A percentile compares a stretch with the other conserved stretches of the same genome.
Evolutionary conservation across 129 eudicot species (phyloP).

Genomic region (Deinandra increscens): DNA sequence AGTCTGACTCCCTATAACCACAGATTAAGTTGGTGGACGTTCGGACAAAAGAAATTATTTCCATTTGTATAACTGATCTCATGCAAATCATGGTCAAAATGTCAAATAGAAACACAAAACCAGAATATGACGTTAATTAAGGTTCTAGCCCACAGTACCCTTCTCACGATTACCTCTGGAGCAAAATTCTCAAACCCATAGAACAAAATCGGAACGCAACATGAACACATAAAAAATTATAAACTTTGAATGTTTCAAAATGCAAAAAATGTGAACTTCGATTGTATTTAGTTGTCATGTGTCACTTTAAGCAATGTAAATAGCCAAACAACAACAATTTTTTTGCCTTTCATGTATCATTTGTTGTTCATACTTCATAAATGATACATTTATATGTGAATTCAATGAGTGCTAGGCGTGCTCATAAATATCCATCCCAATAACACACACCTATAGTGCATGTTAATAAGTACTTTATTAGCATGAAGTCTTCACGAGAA

Average conservation of each 20-base stretch:
- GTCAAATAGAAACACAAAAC: background rate
- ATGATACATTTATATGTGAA: background rate
- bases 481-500: constrained; percentile 5
- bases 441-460: background rate
- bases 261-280: background rate
- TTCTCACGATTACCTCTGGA: background rate
- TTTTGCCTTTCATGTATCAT: background rate
- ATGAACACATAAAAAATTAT: background rate
- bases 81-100: constrained; percentile 15
- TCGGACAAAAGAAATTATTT: constrained; percentile 3
- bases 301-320: background rate
- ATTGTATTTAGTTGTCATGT: background rate
- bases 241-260: background rate
- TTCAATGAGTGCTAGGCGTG: background rate
- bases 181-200: background rate
- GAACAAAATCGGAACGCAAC: background rate
- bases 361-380: background rate
- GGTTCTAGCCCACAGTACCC: background rate
- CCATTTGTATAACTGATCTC: constrained; percentile 5
- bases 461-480: constrained; percentile 9
- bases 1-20: background rate
- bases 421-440: background rate
- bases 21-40: constrained; percentile 1
- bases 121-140: background rate
- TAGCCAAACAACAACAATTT: background rate